Base-by-base conservation (phyloP, 1,284 basidiomycete species). In the Pterula multifida region DNA sequence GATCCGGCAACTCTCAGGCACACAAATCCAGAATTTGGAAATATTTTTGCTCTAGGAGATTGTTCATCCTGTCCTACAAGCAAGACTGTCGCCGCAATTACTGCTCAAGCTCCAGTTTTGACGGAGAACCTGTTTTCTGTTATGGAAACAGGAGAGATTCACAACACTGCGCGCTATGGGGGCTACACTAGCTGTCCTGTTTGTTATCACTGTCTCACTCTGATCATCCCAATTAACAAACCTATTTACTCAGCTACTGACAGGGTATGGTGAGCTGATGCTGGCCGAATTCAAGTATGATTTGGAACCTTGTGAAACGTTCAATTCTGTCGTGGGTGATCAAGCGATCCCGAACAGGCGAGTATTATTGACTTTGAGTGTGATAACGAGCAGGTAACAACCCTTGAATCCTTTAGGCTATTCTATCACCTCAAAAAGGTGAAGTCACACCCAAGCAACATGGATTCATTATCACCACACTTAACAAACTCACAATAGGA, bases 61-160 rank as follows among this genome's bases (percentile, higher is more conserved):
- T 89, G 87, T 55, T 89, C 90, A 23, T 90, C 83, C 49, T 68
- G 96, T 42, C 93, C 94, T 3, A 98, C 92, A 12, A 92, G 89
- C 65, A 98, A 96, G 75, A 98, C 95, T 1, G 90, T 89, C 0
- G 94, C 95, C 1, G 95, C 94, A 1, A 88, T 97, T 60, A 92
- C 89, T 1, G 80, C 79, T 0, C 90, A 98, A 65, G 83, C 89
- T 0, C 95, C 95, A n/a, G 85, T 98, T 1, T 72, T 98, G 47
- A 81, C 86, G 1, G 88, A 95, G 66, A 98, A 98, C 68, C 65
- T 97, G 48, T 83, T 81, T 63, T 78, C 79, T 26, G 68, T 88
- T 42, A 69, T 91, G 60, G 76, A 84, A 56, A 82, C 76, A 0
- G 89, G 88, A 48, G 78, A 79, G 57, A 63, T 89, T 47, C 75